These are phyloP conservation scores for Wallacemonas sp. DNA, from an alignment of 208 protist genomes.

Conservation along the genomic window DNA sequence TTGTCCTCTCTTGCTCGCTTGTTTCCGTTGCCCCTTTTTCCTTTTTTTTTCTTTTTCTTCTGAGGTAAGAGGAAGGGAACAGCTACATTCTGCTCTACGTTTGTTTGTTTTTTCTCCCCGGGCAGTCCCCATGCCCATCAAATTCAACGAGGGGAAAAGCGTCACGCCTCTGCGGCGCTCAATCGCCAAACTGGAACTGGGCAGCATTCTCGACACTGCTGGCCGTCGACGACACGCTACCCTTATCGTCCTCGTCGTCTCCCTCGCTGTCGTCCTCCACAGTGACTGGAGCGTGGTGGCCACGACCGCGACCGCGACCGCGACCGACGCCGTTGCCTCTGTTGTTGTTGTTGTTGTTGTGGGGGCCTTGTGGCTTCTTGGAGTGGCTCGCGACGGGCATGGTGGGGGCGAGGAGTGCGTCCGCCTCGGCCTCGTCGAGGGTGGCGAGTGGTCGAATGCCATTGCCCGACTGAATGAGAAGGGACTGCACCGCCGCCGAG, in stretches of 20 bases:
- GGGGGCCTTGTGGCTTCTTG: too few species aligned
- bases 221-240: not conserved
- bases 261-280: not conserved
- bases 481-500: constrained; percentile 30
- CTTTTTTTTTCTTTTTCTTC: constrained; percentile 13
- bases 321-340: not conserved
- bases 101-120: too few species aligned
- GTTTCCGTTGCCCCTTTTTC: too few species aligned
- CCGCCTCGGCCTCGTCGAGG: not conserved
- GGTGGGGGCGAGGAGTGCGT: not conserved
- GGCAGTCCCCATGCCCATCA: too few species aligned
- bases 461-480: constrained; percentile 58
- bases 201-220: constrained; percentile 6
- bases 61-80: too few species aligned
- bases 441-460: constrained; percentile 27
- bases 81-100: too few species aligned
- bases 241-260: not conserved
- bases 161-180: not conserved
- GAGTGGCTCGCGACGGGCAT: not conserved
- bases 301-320: not conserved
- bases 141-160: too few species aligned
- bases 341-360: too few species aligned
- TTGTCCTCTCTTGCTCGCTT: too few species aligned
- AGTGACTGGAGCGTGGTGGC: too few species aligned
- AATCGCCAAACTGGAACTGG: constrained; percentile 13